These are phyloP conservation scores for Thecaphora thlaspeos DNA, from an alignment of 1,284 basidiomycete species.

Conservation along the genomic window DNA sequence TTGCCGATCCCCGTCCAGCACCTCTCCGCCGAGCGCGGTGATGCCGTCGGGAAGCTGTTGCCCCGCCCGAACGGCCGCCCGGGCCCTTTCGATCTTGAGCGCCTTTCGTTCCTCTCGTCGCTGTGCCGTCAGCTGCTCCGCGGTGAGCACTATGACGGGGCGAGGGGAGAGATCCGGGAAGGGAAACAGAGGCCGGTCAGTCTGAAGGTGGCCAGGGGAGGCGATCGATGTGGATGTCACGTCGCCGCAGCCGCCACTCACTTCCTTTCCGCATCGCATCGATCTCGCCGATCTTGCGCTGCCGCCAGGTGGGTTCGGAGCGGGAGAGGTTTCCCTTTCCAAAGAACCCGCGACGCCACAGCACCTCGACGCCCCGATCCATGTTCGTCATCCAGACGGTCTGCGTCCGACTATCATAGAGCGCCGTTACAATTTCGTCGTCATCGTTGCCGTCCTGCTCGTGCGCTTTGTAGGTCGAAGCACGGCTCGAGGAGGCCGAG, in stretches of 20 bases:
- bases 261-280: constrained; percentile 60
- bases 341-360: constrained; percentile 93
- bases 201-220: no score
- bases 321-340: constrained; percentile 91
- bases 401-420: constrained; percentile 33
- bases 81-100: constrained; percentile 55
- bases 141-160: constrained; percentile 32
- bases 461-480: neutral
- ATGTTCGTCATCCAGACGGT: constrained; percentile 46
- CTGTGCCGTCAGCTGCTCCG: constrained; percentile 53
- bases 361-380: constrained; percentile 55
- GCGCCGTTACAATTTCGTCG: constrained; percentile 21
- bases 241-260: neutral
- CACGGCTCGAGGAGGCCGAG: neutral
- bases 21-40: constrained; percentile 53
- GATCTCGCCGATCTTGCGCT: constrained; percentile 56
- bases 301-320: constrained; percentile 87
- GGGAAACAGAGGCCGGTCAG: no score
- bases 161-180: neutral
- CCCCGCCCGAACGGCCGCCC: constrained; percentile 52
- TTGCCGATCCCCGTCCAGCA: constrained; percentile 53
- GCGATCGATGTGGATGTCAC: no score
- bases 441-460: constrained; percentile 15
- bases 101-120: constrained; percentile 50
- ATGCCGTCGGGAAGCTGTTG: constrained; percentile 51